phyloP scores from a whole-genome alignment of 2,329 filamentous ascomycete species.

The Colletotrichum lentis region DNA sequence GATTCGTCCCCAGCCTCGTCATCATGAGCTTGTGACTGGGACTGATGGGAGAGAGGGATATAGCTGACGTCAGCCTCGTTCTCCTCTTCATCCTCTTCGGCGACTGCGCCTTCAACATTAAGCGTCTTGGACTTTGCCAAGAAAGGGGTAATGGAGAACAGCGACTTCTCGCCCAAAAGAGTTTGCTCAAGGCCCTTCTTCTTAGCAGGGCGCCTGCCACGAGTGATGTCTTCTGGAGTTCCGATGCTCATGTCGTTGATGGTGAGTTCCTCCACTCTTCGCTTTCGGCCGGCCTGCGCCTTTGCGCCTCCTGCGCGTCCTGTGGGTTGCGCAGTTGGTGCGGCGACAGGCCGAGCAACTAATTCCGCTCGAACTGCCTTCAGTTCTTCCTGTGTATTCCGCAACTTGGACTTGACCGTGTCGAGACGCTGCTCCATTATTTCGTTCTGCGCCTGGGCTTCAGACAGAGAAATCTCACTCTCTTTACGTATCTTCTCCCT shows the following conservation, averaged over 20 bases:
- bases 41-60: constrained; percentile 30
- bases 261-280: constrained; percentile 55
- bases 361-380: constrained; percentile 63
- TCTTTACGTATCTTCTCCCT: constrained; percentile 56
- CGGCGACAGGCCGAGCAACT: constrained; percentile 40
- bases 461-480: constrained; percentile 63
- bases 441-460: constrained; percentile 69
- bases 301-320: constrained; percentile 16
- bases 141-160: constrained; percentile 93
- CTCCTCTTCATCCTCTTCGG: constrained; percentile 47
- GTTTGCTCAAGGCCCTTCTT: constrained; percentile 66
- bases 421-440: constrained; percentile 76
- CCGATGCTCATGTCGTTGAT: constrained; percentile 58
- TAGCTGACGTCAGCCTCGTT: constrained; percentile 37
- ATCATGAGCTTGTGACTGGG: constrained; percentile 20
- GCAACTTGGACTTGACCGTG: constrained; percentile 74
- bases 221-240: constrained; percentile 55
- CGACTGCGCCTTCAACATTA: constrained; percentile 50
- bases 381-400: constrained; percentile 74
- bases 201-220: constrained; percentile 58
- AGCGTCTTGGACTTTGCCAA: constrained; percentile 74
- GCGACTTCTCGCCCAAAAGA: constrained; percentile 83
- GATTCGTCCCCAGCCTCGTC: constrained; percentile 25
- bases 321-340: constrained; percentile 38
- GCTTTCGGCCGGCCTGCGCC: constrained; percentile 54